Base-by-base conservation (phyloP, 768 basidiomycete genomes). In the Collybia sp. region DNA sequence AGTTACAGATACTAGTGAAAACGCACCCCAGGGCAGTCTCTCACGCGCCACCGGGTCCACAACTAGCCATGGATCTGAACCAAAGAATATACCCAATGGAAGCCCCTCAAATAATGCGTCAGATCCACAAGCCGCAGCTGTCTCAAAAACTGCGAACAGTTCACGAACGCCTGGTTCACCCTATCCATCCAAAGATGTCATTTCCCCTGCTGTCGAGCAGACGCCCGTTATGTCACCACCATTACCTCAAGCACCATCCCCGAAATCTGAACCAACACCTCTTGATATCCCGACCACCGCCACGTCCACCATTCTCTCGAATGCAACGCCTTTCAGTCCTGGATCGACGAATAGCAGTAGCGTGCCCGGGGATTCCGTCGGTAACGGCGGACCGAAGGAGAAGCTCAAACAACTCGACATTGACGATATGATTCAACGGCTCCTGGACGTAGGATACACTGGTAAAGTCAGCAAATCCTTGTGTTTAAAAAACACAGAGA, bases 401-500 rank as follows among this genome's bases (percentile, higher is more conserved):
- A 83, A 76, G 65, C 69, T 72, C 48, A 82, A 77, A 60, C 82
- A 79, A 39, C 74, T 97, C 56, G 96, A 99, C 65, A 82, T 98
- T 47, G 95, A 98, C 67, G 94, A 97, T 65, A 96, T 98, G 89
- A 98, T 99, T 59, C 85, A 88, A 60, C 83, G 95, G 42, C 78
- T 99, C 39, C 75, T 99, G 53, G 94, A 97, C 56, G 93, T 96
- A 6, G 96, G 95, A 3, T 99, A 98, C 64, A 91, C 89, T 5
- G 95, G 94, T 64, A 99, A 98, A 79, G 89, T 97, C 54, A 92
- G 87, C 75, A 98, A 96, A 67, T 89, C 90, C 30, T 77, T 90
- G 58, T 94, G 82, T 71, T 76, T 99, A 50, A 99, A 98, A 77
- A 98, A 96, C 63, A 79, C 84, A 18, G 96, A 99, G 71, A 96